Base-by-base conservation (phyloP, 352 stramenopile genomes). In the Phytophthora lateralis region DNA sequence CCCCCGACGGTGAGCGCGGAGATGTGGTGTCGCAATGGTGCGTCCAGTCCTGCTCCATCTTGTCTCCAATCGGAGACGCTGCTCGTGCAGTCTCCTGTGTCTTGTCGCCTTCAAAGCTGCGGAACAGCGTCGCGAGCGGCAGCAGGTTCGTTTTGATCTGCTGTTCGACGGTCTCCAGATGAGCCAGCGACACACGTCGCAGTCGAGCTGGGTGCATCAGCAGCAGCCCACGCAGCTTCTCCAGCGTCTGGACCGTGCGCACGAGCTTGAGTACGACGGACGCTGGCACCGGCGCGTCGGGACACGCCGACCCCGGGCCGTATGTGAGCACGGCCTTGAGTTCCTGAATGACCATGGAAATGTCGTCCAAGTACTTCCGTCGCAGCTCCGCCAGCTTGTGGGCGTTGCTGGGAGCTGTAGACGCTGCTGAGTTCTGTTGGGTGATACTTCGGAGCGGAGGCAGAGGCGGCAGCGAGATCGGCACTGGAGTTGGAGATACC, bases 141-240 rank as follows among this genome's bases (percentile, higher is more conserved):
- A 80, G 68, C 45, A 80, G 57, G 11, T 76, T 66, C 48, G 21
- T 68, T 20, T 52, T 61, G 30, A 80, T 69, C 64, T 80, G 71
- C 39, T 75, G 52, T 46, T 80, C 68, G 39, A 80, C 64, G 10
- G 46, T 70, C 30, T 64, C 37, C 42, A 80, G 41, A 18, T 71
- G 64, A 6, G 63, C 30, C 8, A 70, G n/a, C 15, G 67, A 70
- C 35, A 71, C 64, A 1, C 58, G 56, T 6, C 60, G 63, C 24
- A 77, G 35, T 20, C 68, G 44, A 20, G 27, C 24, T 10, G 71
- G 66, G 26, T 69, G 53, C 67, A 70, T 66, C 21, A 68, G 24
- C 29, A 80, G 57, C 45, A 80, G 53, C 17, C 35, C 27, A 2
- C 53, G 57, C 21, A 80, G 58, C 53, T 68, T 76, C 48, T 75